phyloP scores from a whole-genome alignment of 2,329 filamentous ascomycete species.

The Penicillium digitatum region DNA sequence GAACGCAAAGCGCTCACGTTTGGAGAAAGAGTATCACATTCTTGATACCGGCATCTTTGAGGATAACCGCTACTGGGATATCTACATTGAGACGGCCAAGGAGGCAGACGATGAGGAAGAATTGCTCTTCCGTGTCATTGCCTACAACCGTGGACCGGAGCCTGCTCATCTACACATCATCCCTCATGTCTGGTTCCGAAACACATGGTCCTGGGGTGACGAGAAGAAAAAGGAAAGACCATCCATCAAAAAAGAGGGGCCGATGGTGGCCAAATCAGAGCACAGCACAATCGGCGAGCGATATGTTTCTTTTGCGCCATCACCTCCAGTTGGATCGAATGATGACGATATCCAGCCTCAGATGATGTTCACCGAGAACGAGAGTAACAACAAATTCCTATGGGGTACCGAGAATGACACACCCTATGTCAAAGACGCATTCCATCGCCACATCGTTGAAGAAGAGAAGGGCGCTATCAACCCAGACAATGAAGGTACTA shows the following conservation, averaged over 20 bases:
- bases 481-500: conserved; percentile 74
- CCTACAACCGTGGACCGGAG: conserved; percentile 91
- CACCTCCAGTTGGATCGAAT: conserved; percentile 73
- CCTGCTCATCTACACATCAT: conserved; percentile 88
- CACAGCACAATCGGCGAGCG: conserved; percentile 78
- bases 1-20: conserved; percentile 70
- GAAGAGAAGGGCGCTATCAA: conserved; percentile 78
- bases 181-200: conserved; percentile 94
- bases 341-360: conserved; percentile 80
- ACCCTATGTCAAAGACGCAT: conserved; percentile 90
- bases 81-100: conserved; percentile 93
- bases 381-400: conserved; percentile 76
- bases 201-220: conserved; percentile 93
- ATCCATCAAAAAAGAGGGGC: conserved; percentile 62
- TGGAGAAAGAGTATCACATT: conserved; percentile 86
- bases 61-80: conserved; percentile 92
- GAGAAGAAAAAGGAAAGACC: conserved; percentile 75
- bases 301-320: conserved; percentile 81
- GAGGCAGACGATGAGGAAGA: conserved; percentile 89
- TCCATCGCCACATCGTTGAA: conserved; percentile 82
- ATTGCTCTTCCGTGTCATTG: conserved; percentile 87
- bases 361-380: conserved; percentile 90
- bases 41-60: conserved; percentile 85
- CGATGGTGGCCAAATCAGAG: conserved; percentile 68
- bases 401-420: conserved; percentile 75